Base-by-base conservation (phyloP, 441 rosid genomes). In the Mallotus repandus region DNA sequence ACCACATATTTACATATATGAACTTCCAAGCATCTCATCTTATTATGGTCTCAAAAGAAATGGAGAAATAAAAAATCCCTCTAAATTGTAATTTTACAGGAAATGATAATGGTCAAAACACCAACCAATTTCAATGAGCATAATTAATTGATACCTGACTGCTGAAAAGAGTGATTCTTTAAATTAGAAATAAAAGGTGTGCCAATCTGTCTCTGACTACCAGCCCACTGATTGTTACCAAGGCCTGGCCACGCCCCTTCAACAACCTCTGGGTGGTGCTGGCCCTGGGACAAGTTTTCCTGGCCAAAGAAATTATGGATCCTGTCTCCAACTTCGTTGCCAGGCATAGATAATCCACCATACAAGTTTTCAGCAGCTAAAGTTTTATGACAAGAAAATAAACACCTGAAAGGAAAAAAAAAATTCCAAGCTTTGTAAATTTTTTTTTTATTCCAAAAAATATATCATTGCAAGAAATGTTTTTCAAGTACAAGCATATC, bases 251-350 rank as follows among this genome's bases (percentile, higher is more conserved):
- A 91, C 81, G 78, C 79, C 74, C 85, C 83, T 21, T 89, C 94
- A 75, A 82, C 85, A 72, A 82, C 83, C 79, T 84, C 90, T 21
- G 91, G 78, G 35, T 83, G 89, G 69, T 82, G 88, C 81, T 89
- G 96, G 75, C 81, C 87, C 81, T 88, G 97, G 72, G 91, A 80
- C 77, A 85, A 79, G 73, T 80, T 85, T 75, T 90, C 95, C 69
- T 86, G 92, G 78, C 87, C 93, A 85, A 90, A 87, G 84, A 89
- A 89, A 85, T 89, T 90, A 81, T 89, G 97, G 83, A 86, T 86
- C 87, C 89, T 86, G 81, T 94, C 98, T 82, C 94, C 97, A 85
- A 82, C 86, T 86, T 89, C 92, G 91, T 94, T 90, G 79, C 95
- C 98, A 90, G 98, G 96, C 97, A 94, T 92, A 86, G 94, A 87